A percentile compares a stretch with the other conserved stretches of the same genome.
Conservation (phyloP, 2,329 filamentous ascomycete species). For the Apiospora marii region DNA sequence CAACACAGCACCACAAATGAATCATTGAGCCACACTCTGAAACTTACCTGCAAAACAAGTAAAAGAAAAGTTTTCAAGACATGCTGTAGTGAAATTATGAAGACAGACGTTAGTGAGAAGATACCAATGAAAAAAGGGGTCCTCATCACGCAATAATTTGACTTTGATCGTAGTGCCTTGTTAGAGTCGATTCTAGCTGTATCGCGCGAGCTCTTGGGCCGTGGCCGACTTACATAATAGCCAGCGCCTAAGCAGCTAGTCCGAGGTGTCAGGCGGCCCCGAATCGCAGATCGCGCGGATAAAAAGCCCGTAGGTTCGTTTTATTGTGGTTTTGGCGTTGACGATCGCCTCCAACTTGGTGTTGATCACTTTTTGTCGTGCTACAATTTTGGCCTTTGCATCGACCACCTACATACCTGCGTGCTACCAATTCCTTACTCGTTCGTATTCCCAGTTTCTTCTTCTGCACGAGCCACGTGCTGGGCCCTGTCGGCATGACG, state of each 20-base stretch:
- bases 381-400: neutral
- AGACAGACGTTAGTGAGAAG: no score
- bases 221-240: conserved; percentile 2
- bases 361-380: neutral
- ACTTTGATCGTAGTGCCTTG: no score
- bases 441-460: neutral
- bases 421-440: neutral
- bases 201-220: no score
- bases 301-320: conserved; percentile 10
- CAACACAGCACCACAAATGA: neutral
- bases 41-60: no score
- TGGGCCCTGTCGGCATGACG: no score
- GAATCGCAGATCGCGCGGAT: conserved; percentile 18
- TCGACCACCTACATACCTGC: neutral
- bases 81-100: no score
- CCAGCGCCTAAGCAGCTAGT: neutral
- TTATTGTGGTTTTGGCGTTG: neutral
- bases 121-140: no score
- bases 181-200: no score
- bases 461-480: neutral
- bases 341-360: neutral
- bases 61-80: no score
- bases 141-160: no score
- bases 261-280: neutral
- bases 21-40: no score